Evolutionary conservation across 2,329 filamentous ascomycete genomes (phyloP), one percentile per base, ranked within the genome.

Genomic region (Fusarium burgessii): DNA sequence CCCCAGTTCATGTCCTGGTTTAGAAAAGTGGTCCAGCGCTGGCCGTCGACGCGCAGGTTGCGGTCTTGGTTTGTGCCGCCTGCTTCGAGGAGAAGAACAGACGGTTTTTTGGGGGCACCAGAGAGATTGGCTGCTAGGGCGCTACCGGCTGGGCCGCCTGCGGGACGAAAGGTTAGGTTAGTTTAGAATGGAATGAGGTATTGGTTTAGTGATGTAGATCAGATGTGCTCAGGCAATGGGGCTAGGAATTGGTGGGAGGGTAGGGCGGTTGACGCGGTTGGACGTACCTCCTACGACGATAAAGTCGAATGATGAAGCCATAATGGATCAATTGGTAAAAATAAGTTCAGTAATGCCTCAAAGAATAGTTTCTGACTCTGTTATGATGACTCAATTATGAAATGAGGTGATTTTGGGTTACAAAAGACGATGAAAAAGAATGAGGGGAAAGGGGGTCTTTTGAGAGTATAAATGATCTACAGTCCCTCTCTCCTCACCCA

Each of bases 11-110:
- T 78, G 12, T 83, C 80, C 9, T 78, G 58, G 40, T 86, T 84
- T 67, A 80, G 78, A 42, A 86, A 85, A 1, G 86, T 87, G 4
- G 81, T 72, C 77, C 85, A 92, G 49, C 89, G 84, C 71, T 91
- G 83, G n/a, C 83, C 87, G 50, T 85, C 83, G 15, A 87, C 82
- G 4, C 85, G 84, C 12, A 86, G 79, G 12, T 80, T 77, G 8
- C 77, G 79, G 62, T 86, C 83, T 3, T 84, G 82, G 50, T 89
- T 87, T 11, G 71, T 51, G 3, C 82, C 79, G 14, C 90, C 90
- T 3, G 89, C 89, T 78, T 92, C 90, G 5, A 92, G 78, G 2
- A 92, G 82, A 3, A 91, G 83, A 3, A 92, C 84, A 0, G 76
- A 82, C 0, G 89, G 89, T 12, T 78, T 81, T 38, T 82, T 81